Evolutionary conservation across 495 filamentous ascomycete species (phyloP), one percentile per base, ranked within the genome.

Genomic region (Penicillium simplicissimum): DNA sequence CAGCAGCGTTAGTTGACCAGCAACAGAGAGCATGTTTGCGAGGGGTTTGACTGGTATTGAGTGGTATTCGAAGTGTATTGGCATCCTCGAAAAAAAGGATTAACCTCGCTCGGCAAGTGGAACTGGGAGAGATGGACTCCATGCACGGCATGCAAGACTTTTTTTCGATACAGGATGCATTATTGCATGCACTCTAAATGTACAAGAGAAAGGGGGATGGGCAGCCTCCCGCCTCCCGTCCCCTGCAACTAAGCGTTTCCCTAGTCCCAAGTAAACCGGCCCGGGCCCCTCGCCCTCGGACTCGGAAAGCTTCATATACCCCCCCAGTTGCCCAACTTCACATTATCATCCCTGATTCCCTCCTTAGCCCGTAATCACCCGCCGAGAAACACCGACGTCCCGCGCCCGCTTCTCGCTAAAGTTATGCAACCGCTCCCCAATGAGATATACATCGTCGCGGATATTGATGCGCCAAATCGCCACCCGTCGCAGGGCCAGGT

Each of bases 401-500:
- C 70, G 71, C 15, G 74, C 73, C 47, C 75, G 70, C 45, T 79
- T 79, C 60, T 88, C 92, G 2, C 91, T 90, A 75, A 95, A 95
- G 71, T 97, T 97, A 71, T 97, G 94, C 62, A 99, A 76, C 35
- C 93, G 79, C 77, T 98, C 93, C 2, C 95, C 95, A 68, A 97
- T 95, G 63, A 98, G 77, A 68, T 98, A 99, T 8, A 96, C 94
- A 74, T 99, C 95, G 70, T 99, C 95, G 35, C 89, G 78, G 52
- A 99, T 92, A 64, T 85, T 86, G 67, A 86, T 82, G 70, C 90
- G 86, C 95, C 95, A 98, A 43, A 83, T 79, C 25, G 85, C 84
- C 40, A 93, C 74, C 42, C 88, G 75, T 56, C 81, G 79, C 51
- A 75, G 71, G 2, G 79, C 68, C 34, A 81, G 66, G 64, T 81